Conservation (phyloP, 2,329 filamentous ascomycete genomes). For the Cercospora sp. region DNA sequence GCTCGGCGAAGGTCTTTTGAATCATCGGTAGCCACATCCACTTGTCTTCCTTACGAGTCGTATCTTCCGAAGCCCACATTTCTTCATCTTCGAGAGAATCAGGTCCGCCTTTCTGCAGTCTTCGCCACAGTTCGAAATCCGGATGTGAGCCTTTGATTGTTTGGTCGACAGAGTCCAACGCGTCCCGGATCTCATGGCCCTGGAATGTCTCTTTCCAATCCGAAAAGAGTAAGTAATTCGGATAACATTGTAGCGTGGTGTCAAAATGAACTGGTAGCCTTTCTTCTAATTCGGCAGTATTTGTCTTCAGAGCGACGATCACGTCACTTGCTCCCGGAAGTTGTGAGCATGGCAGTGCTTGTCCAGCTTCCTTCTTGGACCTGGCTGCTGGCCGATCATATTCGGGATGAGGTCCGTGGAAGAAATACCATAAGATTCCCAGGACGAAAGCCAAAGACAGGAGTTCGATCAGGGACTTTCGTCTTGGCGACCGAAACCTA, state of each 20-base stretch:
- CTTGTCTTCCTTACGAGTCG: slow-evolving; percentile 43
- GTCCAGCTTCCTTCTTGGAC: slow-evolving; percentile 8
- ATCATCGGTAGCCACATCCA: slow-evolving; percentile 57
- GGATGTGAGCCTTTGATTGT: slow-evolving; percentile 20
- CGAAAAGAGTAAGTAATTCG: slow-evolving; percentile 41
- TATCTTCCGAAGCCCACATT: slow-evolving; percentile 31
- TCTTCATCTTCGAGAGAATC: slow-evolving; percentile 37
- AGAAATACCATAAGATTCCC: slow-evolving; percentile 9
- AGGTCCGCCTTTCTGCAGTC: slow-evolving; percentile 28
- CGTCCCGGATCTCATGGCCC: slow-evolving; percentile 38
- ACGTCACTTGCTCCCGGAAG: slow-evolving; percentile 47
- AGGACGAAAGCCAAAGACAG: slow-evolving; percentile 10
- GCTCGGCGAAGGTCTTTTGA: slow-evolving; percentile 29
- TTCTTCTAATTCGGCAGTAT: slow-evolving; percentile 37
- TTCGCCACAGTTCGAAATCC: slow-evolving; percentile 35
- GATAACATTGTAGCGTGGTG: slow-evolving; percentile 39
- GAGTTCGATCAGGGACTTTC: slow-evolving; percentile 14
- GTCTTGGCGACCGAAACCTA: slow-evolving; percentile 9
- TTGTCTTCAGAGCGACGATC: slow-evolving; percentile 52
- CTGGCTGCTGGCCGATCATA: slow-evolving; percentile 11
- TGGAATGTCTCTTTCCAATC: slow-evolving; percentile 41
- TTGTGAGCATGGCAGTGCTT: slow-evolving; percentile 21
- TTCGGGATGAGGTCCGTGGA: slow-evolving; percentile 12
- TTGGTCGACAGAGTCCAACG: slow-evolving; percentile 26
- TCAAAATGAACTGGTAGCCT: slow-evolving; percentile 37